Evolutionary conservation across 345 rosid genomes (phyloP).

Genomic region (Adansonia digitata): DNA sequence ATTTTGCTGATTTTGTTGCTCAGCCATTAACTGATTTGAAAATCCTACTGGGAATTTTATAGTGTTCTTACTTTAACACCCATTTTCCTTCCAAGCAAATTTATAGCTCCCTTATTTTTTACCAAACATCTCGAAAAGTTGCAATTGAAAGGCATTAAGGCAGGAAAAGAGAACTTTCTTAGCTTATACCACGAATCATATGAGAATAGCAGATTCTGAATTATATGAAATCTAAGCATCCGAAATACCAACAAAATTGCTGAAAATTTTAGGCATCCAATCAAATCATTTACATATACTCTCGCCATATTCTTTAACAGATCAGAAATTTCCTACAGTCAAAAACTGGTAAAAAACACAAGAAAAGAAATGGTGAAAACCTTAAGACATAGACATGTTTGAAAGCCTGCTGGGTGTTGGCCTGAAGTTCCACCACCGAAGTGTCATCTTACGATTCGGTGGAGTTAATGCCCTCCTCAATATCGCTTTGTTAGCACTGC

Average conservation of each 20-base stretch:
- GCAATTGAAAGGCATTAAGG: neutral
- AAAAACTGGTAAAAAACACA: neutral
- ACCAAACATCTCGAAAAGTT: neutral
- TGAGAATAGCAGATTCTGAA: neutral
- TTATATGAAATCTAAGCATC: neutral
- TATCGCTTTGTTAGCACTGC: slow-evolving; percentile 30
- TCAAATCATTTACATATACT: neutral
- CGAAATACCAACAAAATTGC: neutral
- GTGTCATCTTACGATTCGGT: slow-evolving; percentile 35
- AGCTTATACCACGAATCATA: neutral
- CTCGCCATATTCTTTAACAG: neutral
- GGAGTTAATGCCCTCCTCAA: slow-evolving; percentile 49
- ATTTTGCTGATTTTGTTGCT: neutral
- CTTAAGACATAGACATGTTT: slow-evolving; percentile 37
- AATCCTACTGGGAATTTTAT: neutral
- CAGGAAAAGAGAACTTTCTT: neutral
- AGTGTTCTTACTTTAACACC: neutral
- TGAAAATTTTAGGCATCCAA: neutral
- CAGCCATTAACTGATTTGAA: neutral
- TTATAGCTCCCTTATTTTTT: neutral
- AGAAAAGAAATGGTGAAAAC: neutral
- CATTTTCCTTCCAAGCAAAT: too few relatives aligned
- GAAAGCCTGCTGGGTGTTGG: slow-evolving; percentile 50
- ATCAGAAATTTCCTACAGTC: neutral
- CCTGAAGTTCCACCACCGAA: slow-evolving; percentile 44